Percentiles rank a stretch among this genome's conserved stretches.
phyloP scores from a whole-genome alignment of 306 rosid species.

The Cajanus cajan region DNA sequence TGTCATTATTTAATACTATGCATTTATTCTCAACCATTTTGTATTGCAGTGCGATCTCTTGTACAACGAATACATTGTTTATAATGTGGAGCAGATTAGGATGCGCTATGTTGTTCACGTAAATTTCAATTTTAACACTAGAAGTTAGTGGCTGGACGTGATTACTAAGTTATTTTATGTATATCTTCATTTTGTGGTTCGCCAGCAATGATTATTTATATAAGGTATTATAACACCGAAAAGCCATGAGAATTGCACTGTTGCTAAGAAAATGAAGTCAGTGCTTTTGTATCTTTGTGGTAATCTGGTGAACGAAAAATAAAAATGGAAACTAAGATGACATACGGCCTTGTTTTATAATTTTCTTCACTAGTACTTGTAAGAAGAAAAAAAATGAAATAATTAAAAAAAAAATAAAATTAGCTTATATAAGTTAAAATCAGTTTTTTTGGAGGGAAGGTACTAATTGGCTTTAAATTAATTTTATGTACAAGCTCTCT shows the following conservation, averaged over 20 bases:
- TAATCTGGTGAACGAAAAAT: not conserved
- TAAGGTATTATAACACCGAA: not conserved
- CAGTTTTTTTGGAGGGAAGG: too few species aligned
- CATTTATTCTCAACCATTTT: slow-evolving; percentile 11
- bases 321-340: slow-evolving; percentile 2
- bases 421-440: too few species aligned
- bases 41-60: slow-evolving; percentile 60
- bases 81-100: slow-evolving; percentile 78
- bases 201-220: not conserved
- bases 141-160: slow-evolving; percentile 15
- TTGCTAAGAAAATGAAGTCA: slow-evolving; percentile 5
- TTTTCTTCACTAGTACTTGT: too few species aligned
- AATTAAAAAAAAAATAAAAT: too few species aligned
- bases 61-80: slow-evolving; percentile 92
- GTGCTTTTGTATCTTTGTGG: not conserved
- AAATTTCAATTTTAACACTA: slow-evolving; percentile 57
- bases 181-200: slow-evolving; percentile 8
- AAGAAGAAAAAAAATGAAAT: too few species aligned
- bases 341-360: not conserved
- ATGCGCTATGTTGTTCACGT: slow-evolving; percentile 86
- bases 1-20: not conserved
- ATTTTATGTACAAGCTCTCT: too few species aligned
- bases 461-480: too few species aligned
- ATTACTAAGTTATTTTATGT: not conserved
- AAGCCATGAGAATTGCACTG: not conserved